phyloP scores from a whole-genome alignment of 1,284 basidiomycete species.

The Pseudozyma sp. region DNA sequence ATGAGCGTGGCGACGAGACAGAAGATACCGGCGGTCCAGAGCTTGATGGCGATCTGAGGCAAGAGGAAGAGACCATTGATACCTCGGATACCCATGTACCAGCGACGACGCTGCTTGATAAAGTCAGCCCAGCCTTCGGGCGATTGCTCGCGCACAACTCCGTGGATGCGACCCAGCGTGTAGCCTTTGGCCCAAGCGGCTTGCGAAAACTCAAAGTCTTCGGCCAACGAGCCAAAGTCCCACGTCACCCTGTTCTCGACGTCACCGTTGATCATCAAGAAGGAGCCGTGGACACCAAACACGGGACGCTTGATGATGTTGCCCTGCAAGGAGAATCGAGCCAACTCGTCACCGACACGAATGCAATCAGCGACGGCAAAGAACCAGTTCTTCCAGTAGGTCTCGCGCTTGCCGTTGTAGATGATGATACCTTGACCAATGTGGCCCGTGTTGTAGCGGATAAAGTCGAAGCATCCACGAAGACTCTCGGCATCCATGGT shows the following conservation, averaged over 20 bases:
- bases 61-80: constrained; percentile 69
- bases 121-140: constrained; percentile 69
- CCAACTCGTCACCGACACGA: constrained; percentile 70
- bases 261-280: constrained; percentile 70
- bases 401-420: constrained; percentile 69
- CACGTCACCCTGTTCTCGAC: constrained; percentile 70
- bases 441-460: constrained; percentile 69
- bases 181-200: constrained; percentile 70
- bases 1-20: constrained; percentile 70
- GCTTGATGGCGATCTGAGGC: constrained; percentile 70
- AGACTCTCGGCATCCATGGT: constrained; percentile 70
- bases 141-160: constrained; percentile 70
- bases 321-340: constrained; percentile 70
- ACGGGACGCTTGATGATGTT: constrained; percentile 70
- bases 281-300: constrained; percentile 71
- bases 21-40: constrained; percentile 70
- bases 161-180: constrained; percentile 70
- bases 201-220: constrained; percentile 71
- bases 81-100: constrained; percentile 70
- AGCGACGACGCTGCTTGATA: constrained; percentile 70
- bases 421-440: constrained; percentile 71
- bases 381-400: constrained; percentile 71
- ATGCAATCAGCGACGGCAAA: constrained; percentile 71
- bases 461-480: constrained; percentile 70
- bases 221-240: constrained; percentile 67